These are phyloP conservation scores for Cryptococcus amylolentus DNA, from an alignment of 1,284 basidiomycete species.

Conservation along the genomic window DNA sequence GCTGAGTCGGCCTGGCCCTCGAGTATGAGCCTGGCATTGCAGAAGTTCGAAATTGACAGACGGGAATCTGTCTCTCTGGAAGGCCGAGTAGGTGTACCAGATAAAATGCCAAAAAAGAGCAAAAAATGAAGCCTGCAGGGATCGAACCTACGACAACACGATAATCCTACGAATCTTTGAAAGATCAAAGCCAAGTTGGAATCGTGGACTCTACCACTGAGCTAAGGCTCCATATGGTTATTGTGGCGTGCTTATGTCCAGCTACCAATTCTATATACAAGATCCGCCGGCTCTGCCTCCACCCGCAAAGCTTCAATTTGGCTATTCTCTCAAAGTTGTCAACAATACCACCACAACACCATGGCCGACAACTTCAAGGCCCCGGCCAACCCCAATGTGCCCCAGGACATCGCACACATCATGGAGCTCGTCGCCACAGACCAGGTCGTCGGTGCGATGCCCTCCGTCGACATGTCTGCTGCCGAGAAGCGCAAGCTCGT, in stretches of 20 bases:
- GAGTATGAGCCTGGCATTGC: too few relatives aligned
- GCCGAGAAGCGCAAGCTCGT: conserved; percentile 36
- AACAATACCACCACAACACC: background rate
- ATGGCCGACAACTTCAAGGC: conserved; percentile 16
- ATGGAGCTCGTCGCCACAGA: conserved; percentile 42
- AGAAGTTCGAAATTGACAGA: too few relatives aligned
- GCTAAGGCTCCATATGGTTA: background rate
- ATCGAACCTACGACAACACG: background rate
- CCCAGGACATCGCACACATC: conserved; percentile 43
- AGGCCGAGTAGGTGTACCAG: too few relatives aligned
- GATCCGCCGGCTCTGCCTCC: background rate
- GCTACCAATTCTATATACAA: background rate
- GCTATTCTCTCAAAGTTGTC: background rate
- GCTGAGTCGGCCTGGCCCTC: too few relatives aligned
- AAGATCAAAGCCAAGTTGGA: background rate
- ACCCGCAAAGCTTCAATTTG: background rate
- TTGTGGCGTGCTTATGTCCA: too few relatives aligned
- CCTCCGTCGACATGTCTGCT: conserved; percentile 29
- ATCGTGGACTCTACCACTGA: background rate
- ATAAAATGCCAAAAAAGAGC: too few relatives aligned
- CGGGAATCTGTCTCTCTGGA: too few relatives aligned
- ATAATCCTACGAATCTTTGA: background rate
- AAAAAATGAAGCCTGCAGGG: background rate
- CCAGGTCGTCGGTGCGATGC: conserved; percentile 38
- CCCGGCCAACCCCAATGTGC: conserved; percentile 24